Evolutionary conservation across 768 basidiomycete genomes (phyloP).

Genomic region (Mycena metata): DNA sequence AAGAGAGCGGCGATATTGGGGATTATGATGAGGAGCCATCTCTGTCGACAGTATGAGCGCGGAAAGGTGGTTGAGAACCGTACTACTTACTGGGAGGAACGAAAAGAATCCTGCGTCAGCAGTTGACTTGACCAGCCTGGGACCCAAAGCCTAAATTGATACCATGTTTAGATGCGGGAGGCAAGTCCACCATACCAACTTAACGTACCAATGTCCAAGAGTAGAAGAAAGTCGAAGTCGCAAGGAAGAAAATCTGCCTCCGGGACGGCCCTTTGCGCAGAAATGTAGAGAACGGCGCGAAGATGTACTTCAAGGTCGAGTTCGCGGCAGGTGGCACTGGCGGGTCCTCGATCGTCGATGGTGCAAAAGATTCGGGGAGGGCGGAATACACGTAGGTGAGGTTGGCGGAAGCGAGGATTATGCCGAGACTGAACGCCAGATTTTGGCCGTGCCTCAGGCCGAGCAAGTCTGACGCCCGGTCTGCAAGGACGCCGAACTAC

Average conservation of each 20-base stretch:
- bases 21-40: slow-evolving; percentile 6
- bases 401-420: background rate
- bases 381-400: slow-evolving; percentile 11
- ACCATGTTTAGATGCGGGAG: background rate
- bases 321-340: background rate
- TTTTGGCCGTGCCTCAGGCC: background rate
- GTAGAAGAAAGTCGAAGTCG: slow-evolving; percentile 16
- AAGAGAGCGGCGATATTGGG: background rate
- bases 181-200: no score
- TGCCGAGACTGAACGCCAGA: slow-evolving; percentile 1
- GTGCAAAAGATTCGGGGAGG: slow-evolving; percentile 26
- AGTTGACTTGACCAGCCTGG: background rate
- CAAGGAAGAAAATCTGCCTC: background rate
- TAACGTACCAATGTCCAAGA: slow-evolving; percentile 11
- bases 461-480: background rate
- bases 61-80: background rate
- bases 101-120: background rate
- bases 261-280: background rate
- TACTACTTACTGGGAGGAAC: slow-evolving; percentile 8
- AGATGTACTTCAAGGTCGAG: slow-evolving; percentile 5
- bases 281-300: slow-evolving; percentile 10
- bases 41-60: background rate
- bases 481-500: slow-evolving; percentile 6
- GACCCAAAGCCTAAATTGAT: slow-evolving; percentile 3
- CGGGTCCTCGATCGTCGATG: background rate